phyloP scores from a whole-genome alignment of 2,329 filamentous ascomycete species.

The Anisogramma anomala region DNA sequence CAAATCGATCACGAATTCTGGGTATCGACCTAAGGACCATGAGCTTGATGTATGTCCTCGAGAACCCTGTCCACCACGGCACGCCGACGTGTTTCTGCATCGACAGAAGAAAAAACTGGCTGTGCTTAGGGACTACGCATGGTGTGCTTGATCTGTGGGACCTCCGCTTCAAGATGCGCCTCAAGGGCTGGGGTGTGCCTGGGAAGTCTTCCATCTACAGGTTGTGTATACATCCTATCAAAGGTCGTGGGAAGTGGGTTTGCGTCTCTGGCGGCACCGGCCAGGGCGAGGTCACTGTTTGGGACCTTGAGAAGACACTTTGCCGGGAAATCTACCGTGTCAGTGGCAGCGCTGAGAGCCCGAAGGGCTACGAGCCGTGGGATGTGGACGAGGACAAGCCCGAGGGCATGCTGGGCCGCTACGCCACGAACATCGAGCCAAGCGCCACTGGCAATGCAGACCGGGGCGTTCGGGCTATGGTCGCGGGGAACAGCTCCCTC shows the following conservation, averaged over 20 bases:
- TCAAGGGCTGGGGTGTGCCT: slow-evolving; percentile 80
- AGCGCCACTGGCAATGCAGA: slow-evolving; percentile 43
- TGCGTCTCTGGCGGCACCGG: slow-evolving; percentile 82
- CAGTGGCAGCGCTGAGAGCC: slow-evolving; percentile 46
- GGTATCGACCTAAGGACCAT: slow-evolving; percentile 82
- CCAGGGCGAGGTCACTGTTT: slow-evolving; percentile 81
- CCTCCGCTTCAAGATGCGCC: slow-evolving; percentile 77
- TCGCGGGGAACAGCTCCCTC: slow-evolving; percentile 57
- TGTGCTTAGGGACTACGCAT: slow-evolving; percentile 82
- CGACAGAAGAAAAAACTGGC: slow-evolving; percentile 77
- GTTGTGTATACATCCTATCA: slow-evolving; percentile 65
- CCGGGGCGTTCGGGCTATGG: slow-evolving; percentile 62
- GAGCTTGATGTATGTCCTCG: slow-evolving; percentile 65
- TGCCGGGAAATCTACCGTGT: slow-evolving; percentile 83
- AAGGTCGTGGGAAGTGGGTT: slow-evolving; percentile 70
- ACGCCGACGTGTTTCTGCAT: slow-evolving; percentile 85
- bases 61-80: slow-evolving; percentile 85
- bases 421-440: slow-evolving; percentile 63
- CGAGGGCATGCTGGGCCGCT: slow-evolving; percentile 76
- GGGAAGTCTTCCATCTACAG: slow-evolving; percentile 71
- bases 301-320: slow-evolving; percentile 83
- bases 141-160: slow-evolving; percentile 94
- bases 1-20: slow-evolving; percentile 71
- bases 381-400: slow-evolving; percentile 82
- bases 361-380: slow-evolving; percentile 67